These are phyloP conservation scores for Flaveria bidentis DNA, from an alignment of 129 eudicot genomes.

Conservation along the genomic window DNA sequence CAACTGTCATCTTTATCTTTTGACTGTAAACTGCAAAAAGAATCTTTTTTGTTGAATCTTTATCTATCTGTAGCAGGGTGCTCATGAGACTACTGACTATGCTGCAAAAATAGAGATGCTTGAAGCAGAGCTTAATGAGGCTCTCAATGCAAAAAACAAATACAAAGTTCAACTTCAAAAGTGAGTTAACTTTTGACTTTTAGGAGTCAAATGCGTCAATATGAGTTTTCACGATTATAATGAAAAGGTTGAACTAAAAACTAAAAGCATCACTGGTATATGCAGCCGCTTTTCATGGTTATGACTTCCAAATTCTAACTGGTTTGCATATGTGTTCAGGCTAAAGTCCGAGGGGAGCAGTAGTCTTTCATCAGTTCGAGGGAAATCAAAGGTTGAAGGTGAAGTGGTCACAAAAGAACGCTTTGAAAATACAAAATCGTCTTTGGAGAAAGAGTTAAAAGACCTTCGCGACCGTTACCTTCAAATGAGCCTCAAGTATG, in stretches of 20 bases:
- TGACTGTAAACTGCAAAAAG: not conserved
- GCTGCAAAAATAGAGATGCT: slow-evolving; percentile 47
- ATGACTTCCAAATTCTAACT: slow-evolving; percentile 6
- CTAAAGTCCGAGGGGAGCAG: slow-evolving; percentile 45
- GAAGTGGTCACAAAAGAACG: slow-evolving; percentile 48
- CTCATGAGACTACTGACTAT: slow-evolving; percentile 35
- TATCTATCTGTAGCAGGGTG: slow-evolving; percentile 32
- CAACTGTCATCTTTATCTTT: not conserved
- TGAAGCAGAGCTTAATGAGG: slow-evolving; percentile 63
- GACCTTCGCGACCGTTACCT: slow-evolving; percentile 85
- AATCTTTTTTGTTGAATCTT: not conserved
- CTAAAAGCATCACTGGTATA: not conserved
- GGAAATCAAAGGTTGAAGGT: slow-evolving; percentile 41
- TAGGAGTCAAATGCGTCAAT: slow-evolving; percentile 1
- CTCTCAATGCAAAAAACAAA: slow-evolving; percentile 47
- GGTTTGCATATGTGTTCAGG: slow-evolving; percentile 30
- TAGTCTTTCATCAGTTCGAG: slow-evolving; percentile 33
- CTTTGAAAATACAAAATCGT: slow-evolving; percentile 60
- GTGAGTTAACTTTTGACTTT: slow-evolving; percentile 34
- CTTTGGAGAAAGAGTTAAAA: slow-evolving; percentile 66
- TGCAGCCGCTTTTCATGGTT: slow-evolving; percentile 3
- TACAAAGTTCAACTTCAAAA: slow-evolving; percentile 59
- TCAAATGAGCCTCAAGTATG: slow-evolving; percentile 92
- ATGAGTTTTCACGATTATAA: not conserved
- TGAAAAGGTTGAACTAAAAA: not conserved